Evolutionary conservation across 208 protist species (phyloP).

Genomic region (Trypanosoma lewisi): DNA sequence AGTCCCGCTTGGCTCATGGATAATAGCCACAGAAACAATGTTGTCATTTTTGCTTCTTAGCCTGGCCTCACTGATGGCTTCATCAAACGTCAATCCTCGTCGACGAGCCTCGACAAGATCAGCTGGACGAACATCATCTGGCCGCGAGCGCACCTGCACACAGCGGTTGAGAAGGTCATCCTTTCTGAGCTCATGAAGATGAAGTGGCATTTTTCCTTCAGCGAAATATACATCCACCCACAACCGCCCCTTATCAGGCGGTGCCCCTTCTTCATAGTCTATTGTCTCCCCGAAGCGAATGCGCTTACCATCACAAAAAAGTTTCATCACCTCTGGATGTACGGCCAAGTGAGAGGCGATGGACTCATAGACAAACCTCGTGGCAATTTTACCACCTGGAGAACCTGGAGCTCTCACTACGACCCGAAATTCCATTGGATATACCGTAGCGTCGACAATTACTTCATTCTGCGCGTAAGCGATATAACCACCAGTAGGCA

Average conservation of each 20-base stretch:
- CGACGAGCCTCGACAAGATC: slow-evolving; percentile 55
- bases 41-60: slow-evolving; percentile 5
- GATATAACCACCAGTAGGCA: slow-evolving; percentile 6
- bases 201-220: slow-evolving; percentile 37
- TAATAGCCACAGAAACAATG: slow-evolving; percentile 32
- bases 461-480: slow-evolving; percentile 18
- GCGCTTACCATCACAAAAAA: slow-evolving; percentile 54
- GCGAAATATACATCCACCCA: slow-evolving; percentile 24
- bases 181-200: slow-evolving; percentile 39
- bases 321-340: slow-evolving; percentile 61
- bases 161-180: slow-evolving; percentile 52
- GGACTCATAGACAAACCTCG: slow-evolving; percentile 49
- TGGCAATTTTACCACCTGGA: slow-evolving; percentile 6
- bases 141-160: slow-evolving; percentile 44
- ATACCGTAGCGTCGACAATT: slow-evolving; percentile 23
- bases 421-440: slow-evolving; percentile 24
- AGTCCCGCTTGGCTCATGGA: slow-evolving; percentile 33
- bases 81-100: slow-evolving; percentile 62
- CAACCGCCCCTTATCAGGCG: slow-evolving; percentile 14
- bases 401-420: slow-evolving; percentile 16
- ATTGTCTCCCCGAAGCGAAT: slow-evolving; percentile 64
- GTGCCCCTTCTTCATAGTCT: slow-evolving; percentile 42
- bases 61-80: slow-evolving; percentile 52
- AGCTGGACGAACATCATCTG: slow-evolving; percentile 37
- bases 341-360: slow-evolving; percentile 46